phyloP scores from a whole-genome alignment of 2,329 filamentous ascomycete genomes.

The Alternaria panax region DNA sequence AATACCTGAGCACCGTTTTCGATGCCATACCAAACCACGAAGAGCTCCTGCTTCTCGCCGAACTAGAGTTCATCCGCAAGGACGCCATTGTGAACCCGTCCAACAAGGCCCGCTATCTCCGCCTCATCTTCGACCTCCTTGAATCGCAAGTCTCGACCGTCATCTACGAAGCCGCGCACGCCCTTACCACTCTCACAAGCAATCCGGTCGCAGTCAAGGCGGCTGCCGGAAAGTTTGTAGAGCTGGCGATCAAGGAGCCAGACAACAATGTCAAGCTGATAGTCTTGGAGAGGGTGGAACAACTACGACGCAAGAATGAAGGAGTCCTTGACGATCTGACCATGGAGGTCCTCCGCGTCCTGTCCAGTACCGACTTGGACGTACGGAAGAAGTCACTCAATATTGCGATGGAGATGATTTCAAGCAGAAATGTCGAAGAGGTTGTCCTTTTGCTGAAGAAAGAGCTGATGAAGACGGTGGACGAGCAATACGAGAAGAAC shows the following conservation, averaged over 20 bases:
- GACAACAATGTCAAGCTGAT: conserved; percentile 99
- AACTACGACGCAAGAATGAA: conserved; percentile 85
- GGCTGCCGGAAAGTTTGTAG: conserved; percentile 93
- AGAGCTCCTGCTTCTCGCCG: conserved; percentile 89
- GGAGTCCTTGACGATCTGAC: conserved; percentile 91
- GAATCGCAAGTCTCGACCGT: conserved; percentile 94
- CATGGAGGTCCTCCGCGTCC: conserved; percentile 95
- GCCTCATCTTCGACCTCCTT: conserved; percentile 94
- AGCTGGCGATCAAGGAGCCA: conserved; percentile 94
- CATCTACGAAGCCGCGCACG: conserved; percentile 96
- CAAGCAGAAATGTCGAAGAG: conserved; percentile 98
- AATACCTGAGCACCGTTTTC: conserved; percentile 87
- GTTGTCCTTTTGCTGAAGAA: conserved; percentile 97
- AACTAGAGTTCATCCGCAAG: conserved; percentile 97
- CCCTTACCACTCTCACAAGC: conserved; percentile 88
- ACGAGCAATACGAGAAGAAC: conserved; percentile 95
- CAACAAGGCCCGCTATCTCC: conserved; percentile 93
- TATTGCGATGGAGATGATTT: conserved; percentile 96
- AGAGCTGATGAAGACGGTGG: conserved; percentile 94
- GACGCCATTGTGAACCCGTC: conserved; percentile 93
- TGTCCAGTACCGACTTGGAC: conserved; percentile 95
- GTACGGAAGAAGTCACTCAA: conserved; percentile 89
- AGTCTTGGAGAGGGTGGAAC: conserved; percentile 91
- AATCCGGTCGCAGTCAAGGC: conserved; percentile 98
- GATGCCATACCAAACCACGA: conserved; percentile 94